A percentile compares a stretch with the other conserved stretches of the same genome.
Evolutionary conservation across 2,329 filamentous ascomycete species (phyloP).

Genomic region (Sarocladium strictum): DNA sequence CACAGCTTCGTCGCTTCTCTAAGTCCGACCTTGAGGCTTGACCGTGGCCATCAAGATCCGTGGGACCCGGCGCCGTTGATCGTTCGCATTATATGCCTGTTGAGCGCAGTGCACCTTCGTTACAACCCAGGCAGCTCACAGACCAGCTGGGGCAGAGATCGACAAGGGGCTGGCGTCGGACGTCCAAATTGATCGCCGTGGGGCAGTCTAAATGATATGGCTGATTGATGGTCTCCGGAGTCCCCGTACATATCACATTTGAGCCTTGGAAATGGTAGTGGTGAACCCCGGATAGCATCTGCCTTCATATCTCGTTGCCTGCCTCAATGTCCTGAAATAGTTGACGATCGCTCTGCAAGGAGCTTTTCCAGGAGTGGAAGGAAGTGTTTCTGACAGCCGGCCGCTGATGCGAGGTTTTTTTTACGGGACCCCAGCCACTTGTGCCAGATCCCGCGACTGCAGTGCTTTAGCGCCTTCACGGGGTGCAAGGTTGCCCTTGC

Average conservation of each 20-base stretch:
- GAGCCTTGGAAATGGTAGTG: not conserved
- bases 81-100: too few species aligned
- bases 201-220: conserved; percentile 1
- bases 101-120: too few species aligned
- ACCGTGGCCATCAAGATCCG: not conserved
- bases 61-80: not conserved
- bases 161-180: not conserved
- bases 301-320: too few species aligned
- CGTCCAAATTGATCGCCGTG: conserved; percentile 1
- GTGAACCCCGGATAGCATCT: too few species aligned
- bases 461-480: conserved; percentile 1
- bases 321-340: too few species aligned
- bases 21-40: not conserved
- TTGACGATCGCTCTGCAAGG: too few species aligned
- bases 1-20: not conserved
- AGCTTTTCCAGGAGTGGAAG: too few species aligned
- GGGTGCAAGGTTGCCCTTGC: not conserved
- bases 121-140: too few species aligned
- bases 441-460: conserved; percentile 7
- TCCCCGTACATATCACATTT: not conserved
- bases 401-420: conserved; percentile 7
- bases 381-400: not conserved
- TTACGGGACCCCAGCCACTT: conserved; percentile 9
- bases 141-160: not conserved
- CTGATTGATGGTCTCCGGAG: conserved; percentile 3